A percentile compares a stretch with the other conserved stretches of the same genome.
Evolutionary conservation across 805 yeast species (phyloP).

Genomic region (Metschnikowia bowlesiae): DNA sequence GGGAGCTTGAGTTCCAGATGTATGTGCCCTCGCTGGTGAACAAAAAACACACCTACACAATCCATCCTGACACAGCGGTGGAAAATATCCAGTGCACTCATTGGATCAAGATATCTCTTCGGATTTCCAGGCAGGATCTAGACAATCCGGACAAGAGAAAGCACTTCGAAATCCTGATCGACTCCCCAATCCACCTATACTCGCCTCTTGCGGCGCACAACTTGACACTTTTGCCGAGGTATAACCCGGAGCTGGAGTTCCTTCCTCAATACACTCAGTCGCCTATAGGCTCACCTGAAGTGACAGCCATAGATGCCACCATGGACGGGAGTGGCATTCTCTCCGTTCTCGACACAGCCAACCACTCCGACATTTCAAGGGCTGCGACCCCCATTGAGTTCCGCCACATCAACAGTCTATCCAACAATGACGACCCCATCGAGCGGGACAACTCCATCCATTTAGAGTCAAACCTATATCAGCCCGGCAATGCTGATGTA

Average conservation of each 20-base stretch:
- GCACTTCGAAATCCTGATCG: conserved; percentile 91
- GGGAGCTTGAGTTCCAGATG: conserved; percentile 83
- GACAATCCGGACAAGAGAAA: conserved; percentile 58
- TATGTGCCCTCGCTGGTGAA: conserved; percentile 69
- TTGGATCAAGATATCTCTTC: conserved; percentile 87
- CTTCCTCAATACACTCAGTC: conserved; percentile 30
- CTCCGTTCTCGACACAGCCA: neutral
- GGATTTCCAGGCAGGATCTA: conserved; percentile 68
- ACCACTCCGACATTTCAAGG: conserved; percentile 4
- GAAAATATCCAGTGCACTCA: conserved; percentile 83
- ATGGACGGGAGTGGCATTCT: neutral
- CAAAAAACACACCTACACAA: conserved; percentile 40
- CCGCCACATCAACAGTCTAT: conserved; percentile 24
- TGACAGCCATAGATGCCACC: conserved; percentile 40
- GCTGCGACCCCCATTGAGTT: conserved; percentile 17
- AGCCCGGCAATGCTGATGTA: conserved; percentile 44
- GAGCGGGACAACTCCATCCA: conserved; percentile 38
- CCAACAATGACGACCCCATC: conserved; percentile 30
- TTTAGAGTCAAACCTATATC: conserved; percentile 45
- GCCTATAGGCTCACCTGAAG: conserved; percentile 55
- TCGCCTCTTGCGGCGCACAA: conserved; percentile 77
- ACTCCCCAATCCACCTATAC: conserved; percentile 85
- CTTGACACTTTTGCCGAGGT: conserved; percentile 72
- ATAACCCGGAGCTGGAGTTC: conserved; percentile 33
- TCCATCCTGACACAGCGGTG: conserved; percentile 85